These are phyloP conservation scores for Fusarium secorum DNA, from an alignment of 2,329 filamentous ascomycete species.

Conservation along the genomic window DNA sequence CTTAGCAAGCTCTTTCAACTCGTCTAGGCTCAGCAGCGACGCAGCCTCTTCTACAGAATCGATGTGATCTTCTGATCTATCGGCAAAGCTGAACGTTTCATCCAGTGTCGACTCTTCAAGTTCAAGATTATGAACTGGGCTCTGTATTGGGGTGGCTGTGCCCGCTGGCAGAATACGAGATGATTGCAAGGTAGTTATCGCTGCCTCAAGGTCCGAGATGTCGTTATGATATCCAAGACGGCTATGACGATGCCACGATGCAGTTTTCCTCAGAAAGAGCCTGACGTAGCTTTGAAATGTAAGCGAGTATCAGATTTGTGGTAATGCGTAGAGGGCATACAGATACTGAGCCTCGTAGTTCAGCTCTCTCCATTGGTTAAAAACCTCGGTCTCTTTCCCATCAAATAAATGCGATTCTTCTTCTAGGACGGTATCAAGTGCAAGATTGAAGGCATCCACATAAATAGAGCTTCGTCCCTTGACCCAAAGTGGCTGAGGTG, in stretches of 20 bases:
- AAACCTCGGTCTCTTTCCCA: slow-evolving; percentile 77
- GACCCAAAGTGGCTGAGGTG: slow-evolving; percentile 63
- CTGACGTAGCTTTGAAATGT: slow-evolving; percentile 76
- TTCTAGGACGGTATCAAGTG: slow-evolving; percentile 85
- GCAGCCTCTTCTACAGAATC: slow-evolving; percentile 84
- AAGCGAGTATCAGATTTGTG: background rate
- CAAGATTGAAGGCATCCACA: slow-evolving; percentile 95
- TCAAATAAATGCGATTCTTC: slow-evolving; percentile 91
- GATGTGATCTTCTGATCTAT: slow-evolving; percentile 77
- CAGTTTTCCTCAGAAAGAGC: slow-evolving; percentile 89
- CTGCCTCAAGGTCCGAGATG: slow-evolving; percentile 74
- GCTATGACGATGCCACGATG: slow-evolving; percentile 85
- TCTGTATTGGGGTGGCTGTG: slow-evolving; percentile 15
- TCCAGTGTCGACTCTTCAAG: slow-evolving; percentile 58
- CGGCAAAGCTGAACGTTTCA: slow-evolving; percentile 77
- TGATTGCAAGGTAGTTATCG: slow-evolving; percentile 71
- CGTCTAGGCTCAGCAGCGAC: slow-evolving; percentile 81
- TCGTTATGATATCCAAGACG: slow-evolving; percentile 83
- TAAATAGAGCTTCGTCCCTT: slow-evolving; percentile 89
- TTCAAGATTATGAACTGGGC: slow-evolving; percentile 43
- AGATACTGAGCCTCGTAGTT: slow-evolving; percentile 90
- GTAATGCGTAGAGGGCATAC: slow-evolving; percentile 57
- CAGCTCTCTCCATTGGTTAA: slow-evolving; percentile 75
- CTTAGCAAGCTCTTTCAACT: slow-evolving; percentile 84
- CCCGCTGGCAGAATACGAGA: slow-evolving; percentile 61